phyloP scores from a whole-genome alignment of 208 protist genomes.

The Acanthamoeba culbertsoni region DNA sequence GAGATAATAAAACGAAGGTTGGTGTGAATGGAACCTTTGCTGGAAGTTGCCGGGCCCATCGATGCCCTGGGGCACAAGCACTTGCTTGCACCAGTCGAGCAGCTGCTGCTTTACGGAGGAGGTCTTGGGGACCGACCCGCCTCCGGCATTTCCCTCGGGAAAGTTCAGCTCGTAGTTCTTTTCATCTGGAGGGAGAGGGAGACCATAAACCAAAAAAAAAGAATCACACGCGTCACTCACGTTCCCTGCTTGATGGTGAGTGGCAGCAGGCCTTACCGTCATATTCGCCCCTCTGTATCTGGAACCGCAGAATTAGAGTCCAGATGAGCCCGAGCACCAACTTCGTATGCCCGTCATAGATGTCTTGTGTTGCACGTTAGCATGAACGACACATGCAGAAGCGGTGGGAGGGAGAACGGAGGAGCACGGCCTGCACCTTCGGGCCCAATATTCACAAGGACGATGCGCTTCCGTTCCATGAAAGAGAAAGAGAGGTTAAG shows the following conservation, averaged over 20 bases:
- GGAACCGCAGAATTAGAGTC: constrained; percentile 59
- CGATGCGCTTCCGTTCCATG: constrained; percentile 21
- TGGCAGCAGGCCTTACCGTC: no score
- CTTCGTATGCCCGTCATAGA: constrained; percentile 25
- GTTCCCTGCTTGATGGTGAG: no score
- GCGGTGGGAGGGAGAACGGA: not conserved
- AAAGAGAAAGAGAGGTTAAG: constrained; percentile 53
- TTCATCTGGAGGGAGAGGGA: not conserved
- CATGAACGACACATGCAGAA: not conserved
- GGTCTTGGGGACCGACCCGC: not conserved
- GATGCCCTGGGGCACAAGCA: not conserved
- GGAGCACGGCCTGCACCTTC: not conserved
- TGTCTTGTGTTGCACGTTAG: not conserved
- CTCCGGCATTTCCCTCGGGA: not conserved
- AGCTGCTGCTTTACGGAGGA: constrained; percentile 46
- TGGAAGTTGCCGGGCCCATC: constrained; percentile 25
- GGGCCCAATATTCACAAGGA: constrained; percentile 47
- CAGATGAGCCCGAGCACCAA: constrained; percentile 51
- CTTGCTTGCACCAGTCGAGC: constrained; percentile 48
- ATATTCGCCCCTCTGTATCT: constrained; percentile 14
- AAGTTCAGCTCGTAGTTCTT: not conserved
- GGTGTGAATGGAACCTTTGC: not conserved
- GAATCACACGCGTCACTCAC: no score
- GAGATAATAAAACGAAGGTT: not conserved
- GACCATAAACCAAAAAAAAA: not conserved